Percentiles rank a stretch among this genome's conserved stretches.
These are phyloP conservation scores for Saccharomycopsis javanensis DNA, from an alignment of 805 yeast genomes.

Conservation along the genomic window DNA sequence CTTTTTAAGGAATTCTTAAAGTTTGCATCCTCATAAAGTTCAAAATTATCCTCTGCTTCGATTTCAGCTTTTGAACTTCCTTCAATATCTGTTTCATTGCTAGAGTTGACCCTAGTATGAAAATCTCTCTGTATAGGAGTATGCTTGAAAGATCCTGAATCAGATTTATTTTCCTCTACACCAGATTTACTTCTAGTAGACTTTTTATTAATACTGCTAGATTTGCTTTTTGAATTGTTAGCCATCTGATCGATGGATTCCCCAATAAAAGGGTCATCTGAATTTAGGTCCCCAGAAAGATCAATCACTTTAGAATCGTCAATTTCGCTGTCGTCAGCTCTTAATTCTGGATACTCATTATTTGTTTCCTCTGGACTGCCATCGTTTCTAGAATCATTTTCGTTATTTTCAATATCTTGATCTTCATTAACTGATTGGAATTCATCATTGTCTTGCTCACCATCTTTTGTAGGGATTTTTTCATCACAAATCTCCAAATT, in stretches of 20 bases:
- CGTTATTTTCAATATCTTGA: not conserved
- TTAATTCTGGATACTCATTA: not conserved
- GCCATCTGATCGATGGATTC: not conserved
- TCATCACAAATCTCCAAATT: not conserved
- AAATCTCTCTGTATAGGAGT: not conserved
- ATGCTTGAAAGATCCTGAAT: not conserved
- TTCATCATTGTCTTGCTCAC: not conserved
- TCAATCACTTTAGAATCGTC: not conserved
- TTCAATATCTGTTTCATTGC: not conserved
- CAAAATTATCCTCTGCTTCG: not conserved
- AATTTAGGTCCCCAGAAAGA: not conserved
- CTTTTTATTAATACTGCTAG: not conserved
- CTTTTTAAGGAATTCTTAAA: not conserved
- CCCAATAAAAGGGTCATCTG: not conserved
- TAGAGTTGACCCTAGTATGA: not conserved
- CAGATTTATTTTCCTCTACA: not conserved
- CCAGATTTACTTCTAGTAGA: not conserved
- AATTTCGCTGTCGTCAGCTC: not conserved
- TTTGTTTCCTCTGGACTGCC: not conserved
- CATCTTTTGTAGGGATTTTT: not conserved
- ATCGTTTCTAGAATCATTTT: not conserved
- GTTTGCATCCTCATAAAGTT: not conserved
- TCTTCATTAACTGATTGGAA: not conserved
- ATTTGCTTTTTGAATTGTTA: not conserved
- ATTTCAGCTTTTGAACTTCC: not conserved